Conservation (phyloP, 148 eudicot genomes). For the Diospyros lotus region DNA sequence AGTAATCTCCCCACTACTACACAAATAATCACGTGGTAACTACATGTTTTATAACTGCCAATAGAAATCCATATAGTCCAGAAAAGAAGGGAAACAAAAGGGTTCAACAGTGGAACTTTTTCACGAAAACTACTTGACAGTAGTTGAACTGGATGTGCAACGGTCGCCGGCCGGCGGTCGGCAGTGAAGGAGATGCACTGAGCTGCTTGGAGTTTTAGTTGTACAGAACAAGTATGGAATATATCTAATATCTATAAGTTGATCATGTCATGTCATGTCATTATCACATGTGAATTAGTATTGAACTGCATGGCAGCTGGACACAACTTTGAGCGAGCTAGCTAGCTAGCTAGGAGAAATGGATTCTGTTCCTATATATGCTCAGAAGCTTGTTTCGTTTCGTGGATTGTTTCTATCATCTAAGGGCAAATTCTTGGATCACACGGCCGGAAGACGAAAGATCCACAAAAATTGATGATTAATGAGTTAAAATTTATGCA, state of each 20-base stretch:
- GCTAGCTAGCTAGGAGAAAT: not conserved
- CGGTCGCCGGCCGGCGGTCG: too few relatives aligned
- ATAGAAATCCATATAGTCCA: not conserved
- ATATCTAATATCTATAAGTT: too few relatives aligned
- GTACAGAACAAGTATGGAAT: too few relatives aligned
- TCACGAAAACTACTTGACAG: too few relatives aligned
- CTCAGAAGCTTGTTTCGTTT: not conserved
- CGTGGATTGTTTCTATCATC: too few relatives aligned
- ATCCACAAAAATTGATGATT: too few relatives aligned
- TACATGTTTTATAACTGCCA: not conserved
- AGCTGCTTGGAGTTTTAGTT: too few relatives aligned
- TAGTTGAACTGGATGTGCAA: too few relatives aligned
- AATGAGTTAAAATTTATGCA: not conserved
- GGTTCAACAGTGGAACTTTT: too few relatives aligned
- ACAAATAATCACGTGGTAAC: not conserved
- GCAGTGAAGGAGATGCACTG: too few relatives aligned
- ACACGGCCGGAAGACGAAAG: too few relatives aligned
- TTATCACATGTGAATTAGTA: not conserved
- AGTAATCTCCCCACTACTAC: not conserved
- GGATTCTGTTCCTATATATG: not conserved
- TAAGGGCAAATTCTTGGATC: too few relatives aligned
- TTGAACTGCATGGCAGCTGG: not conserved
- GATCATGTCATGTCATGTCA: not conserved
- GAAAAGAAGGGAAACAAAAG: not conserved
- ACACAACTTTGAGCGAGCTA: not conserved